A percentile compares a stretch with the other conserved stretches of the same genome.
Evolutionary conservation across 2,329 filamentous ascomycete species (phyloP).

Genomic region (Fusarium pininemorale): DNA sequence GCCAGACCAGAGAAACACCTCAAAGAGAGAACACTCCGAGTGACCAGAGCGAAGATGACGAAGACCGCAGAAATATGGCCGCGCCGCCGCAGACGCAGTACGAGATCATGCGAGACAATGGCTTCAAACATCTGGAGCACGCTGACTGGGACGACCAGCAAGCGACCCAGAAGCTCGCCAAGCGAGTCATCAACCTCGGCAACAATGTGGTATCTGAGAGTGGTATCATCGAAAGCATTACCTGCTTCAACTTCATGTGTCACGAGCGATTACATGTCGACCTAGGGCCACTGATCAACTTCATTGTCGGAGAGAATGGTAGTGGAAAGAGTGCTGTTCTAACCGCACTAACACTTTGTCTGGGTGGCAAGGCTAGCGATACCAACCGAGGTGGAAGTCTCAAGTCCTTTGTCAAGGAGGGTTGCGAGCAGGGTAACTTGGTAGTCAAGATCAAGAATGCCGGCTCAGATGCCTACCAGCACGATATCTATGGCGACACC

Average conservation of each 20-base stretch:
- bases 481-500: slow-evolving; percentile 80
- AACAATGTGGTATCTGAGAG: slow-evolving; percentile 82
- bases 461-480: slow-evolving; percentile 84
- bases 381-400: slow-evolving; percentile 92
- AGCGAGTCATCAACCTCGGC: slow-evolving; percentile 58
- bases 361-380: slow-evolving; percentile 92
- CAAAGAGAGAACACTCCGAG: slow-evolving; percentile 37
- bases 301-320: slow-evolving; percentile 96
- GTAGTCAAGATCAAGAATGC: slow-evolving; percentile 91
- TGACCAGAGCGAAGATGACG: slow-evolving; percentile 46
- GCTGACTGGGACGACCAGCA: slow-evolving; percentile 68
- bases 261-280: slow-evolving; percentile 83
- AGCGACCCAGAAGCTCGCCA: slow-evolving; percentile 71
- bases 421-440: slow-evolving; percentile 78
- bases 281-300: slow-evolving; percentile 95
- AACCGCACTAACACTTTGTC: slow-evolving; percentile 89
- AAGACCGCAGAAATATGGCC: slow-evolving; percentile 31
- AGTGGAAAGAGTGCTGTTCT: slow-evolving; percentile 97
- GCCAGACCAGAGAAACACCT: slow-evolving; percentile 20
- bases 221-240: slow-evolving; percentile 88
- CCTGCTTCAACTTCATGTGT: slow-evolving; percentile 96
- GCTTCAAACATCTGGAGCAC: slow-evolving; percentile 66
- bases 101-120: slow-evolving; percentile 67
- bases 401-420: slow-evolving; percentile 91
- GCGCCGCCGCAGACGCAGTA: slow-evolving; percentile 67